Evolutionary conservation across 1,139 yeast species (phyloP).

Genomic region (Diutina pseudorugosa): DNA sequence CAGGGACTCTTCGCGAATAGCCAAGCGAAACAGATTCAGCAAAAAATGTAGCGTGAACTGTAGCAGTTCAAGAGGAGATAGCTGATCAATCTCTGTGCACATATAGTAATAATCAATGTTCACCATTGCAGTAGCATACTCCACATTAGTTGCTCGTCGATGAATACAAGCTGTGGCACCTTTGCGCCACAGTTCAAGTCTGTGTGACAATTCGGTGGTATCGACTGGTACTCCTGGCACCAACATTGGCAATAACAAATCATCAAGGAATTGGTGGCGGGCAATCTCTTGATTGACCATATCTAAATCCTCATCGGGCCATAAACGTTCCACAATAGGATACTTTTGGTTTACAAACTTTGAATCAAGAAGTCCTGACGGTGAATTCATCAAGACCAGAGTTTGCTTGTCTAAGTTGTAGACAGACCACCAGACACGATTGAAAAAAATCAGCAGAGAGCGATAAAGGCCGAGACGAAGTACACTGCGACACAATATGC

Average conservation of each 20-base stretch:
- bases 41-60: slow-evolving; percentile 32
- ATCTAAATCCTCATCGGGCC: slow-evolving; percentile 7
- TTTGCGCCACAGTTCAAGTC: slow-evolving; percentile 28
- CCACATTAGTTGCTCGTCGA: slow-evolving; percentile 16
- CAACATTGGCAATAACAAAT: slow-evolving; percentile 7
- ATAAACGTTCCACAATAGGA: slow-evolving; percentile 8
- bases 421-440: slow-evolving; percentile 27
- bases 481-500: slow-evolving; percentile 21
- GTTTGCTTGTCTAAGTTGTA: slow-evolving; percentile 29
- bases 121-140: slow-evolving; percentile 21
- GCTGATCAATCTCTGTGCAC: slow-evolving; percentile 29
- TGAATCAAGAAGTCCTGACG: slow-evolving; percentile 22
- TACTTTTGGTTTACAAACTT: slow-evolving; percentile 11
- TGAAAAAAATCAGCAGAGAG: slow-evolving; percentile 9
- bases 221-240: slow-evolving; percentile 7
- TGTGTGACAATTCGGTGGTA: slow-evolving; percentile 13
- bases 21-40: slow-evolving; percentile 27
- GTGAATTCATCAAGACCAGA: slow-evolving; percentile 20
- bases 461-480: slow-evolving; percentile 7
- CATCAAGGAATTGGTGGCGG: slow-evolving; percentile 10
- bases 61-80: slow-evolving; percentile 23
- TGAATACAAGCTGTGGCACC: slow-evolving; percentile 18
- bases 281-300: slow-evolving; percentile 13
- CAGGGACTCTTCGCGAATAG: slow-evolving; percentile 13
- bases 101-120: slow-evolving; percentile 29